A percentile compares a stretch with the other conserved stretches of the same genome.
Conservation (phyloP, 306 rosid genomes). For the Glycyrrhiza uralensis region DNA sequence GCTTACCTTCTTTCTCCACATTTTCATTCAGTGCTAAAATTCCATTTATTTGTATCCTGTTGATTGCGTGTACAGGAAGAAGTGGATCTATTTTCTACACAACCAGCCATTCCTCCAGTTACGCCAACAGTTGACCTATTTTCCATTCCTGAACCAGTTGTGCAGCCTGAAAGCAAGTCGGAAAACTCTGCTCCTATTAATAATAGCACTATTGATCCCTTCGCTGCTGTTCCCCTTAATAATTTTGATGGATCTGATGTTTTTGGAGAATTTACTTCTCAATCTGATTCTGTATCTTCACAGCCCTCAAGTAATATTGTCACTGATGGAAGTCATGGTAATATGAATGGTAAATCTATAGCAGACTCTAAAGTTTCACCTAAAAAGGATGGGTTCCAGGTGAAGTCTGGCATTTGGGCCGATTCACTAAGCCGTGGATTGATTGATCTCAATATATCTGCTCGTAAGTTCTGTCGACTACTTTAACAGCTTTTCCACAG, state of each 20-base stretch:
- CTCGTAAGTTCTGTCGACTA: conserved; percentile 61
- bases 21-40: conserved; percentile 20
- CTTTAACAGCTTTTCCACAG: background rate
- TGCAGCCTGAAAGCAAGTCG: conserved; percentile 55
- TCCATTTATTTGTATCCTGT: conserved; percentile 8
- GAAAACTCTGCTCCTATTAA: conserved; percentile 44
- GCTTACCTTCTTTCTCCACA: background rate
- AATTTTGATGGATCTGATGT: conserved; percentile 78
- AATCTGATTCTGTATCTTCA: conserved; percentile 51
- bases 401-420: conserved; percentile 96
- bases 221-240: conserved; percentile 82
- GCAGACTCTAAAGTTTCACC: conserved; percentile 40
- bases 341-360: conserved; percentile 39
- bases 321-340: conserved; percentile 34
- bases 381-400: conserved; percentile 68
- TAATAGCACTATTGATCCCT: conserved; percentile 64
- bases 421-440: conserved; percentile 97
- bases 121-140: conserved; percentile 71
- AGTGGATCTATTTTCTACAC: conserved; percentile 77
- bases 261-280: conserved; percentile 73
- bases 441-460: conserved; percentile 96
- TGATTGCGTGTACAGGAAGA: conserved; percentile 49
- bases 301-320: conserved; percentile 52
- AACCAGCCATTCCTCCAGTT: conserved; percentile 53
- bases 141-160: conserved; percentile 57